Evolutionary conservation across 495 filamentous ascomycete genomes (phyloP).

Genomic region (Massariosphaeria phaeospora): DNA sequence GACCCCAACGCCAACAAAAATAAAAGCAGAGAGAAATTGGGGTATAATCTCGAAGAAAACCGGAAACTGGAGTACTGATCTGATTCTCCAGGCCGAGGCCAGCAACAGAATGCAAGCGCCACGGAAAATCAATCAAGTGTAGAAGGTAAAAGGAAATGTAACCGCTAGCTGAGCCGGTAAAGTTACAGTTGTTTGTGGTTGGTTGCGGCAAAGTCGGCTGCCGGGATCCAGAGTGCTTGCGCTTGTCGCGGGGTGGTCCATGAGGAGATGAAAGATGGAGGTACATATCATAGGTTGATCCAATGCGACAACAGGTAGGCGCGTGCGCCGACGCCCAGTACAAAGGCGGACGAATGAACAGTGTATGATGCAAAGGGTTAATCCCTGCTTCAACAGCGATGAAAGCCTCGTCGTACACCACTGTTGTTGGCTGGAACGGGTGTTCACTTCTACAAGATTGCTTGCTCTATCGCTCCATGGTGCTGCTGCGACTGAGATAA

Average conservation of each 20-base stretch:
- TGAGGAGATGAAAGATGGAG: no score
- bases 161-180: no score
- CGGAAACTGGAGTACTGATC: background rate
- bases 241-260: no score
- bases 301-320: background rate
- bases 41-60: conserved; percentile 6
- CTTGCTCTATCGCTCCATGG: conserved; percentile 15
- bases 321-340: background rate
- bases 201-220: no score
- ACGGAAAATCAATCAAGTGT: no score
- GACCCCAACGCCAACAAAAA: background rate
- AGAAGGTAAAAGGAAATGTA: no score
- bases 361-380: conserved; percentile 23
- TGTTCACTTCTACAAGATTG: conserved; percentile 5
- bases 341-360: conserved; percentile 12
- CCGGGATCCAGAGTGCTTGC: no score
- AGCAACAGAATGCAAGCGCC: no score
- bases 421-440: conserved; percentile 7
- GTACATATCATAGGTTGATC: no score
- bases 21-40: background rate
- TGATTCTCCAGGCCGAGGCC: no score
- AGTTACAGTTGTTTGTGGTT: no score
- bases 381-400: conserved; percentile 9
- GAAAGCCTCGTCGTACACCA: background rate
- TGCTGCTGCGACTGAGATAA: conserved; percentile 21